Percentiles rank a stretch among this genome's conserved stretches.
Evolutionary conservation across 257 asterid genomes (phyloP).

Genomic region (Avicennia marina): DNA sequence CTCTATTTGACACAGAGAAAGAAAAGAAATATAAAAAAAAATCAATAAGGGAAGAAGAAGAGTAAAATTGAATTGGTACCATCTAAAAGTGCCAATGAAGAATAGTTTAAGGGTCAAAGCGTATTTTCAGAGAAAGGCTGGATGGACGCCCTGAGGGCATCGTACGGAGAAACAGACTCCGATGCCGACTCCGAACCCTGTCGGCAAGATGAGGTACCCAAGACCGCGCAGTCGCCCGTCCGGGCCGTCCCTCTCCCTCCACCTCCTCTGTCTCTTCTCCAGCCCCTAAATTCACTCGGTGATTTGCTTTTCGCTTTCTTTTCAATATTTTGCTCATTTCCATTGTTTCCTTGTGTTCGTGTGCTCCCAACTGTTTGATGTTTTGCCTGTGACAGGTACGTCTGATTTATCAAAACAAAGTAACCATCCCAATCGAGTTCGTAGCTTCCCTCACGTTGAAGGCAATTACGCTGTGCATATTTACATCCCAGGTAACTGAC

Average conservation of each 20-base stretch:
- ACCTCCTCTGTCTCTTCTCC: slow-evolving; percentile 71
- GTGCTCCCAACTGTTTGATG: slow-evolving; percentile 32
- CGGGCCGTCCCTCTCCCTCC: slow-evolving; percentile 52
- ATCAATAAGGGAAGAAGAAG: too few relatives aligned
- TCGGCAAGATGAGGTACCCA: slow-evolving; percentile 22
- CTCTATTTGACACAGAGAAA: too few relatives aligned
- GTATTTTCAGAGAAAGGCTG: not conserved
- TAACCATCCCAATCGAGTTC: slow-evolving; percentile 48
- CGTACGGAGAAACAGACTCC: slow-evolving; percentile 68
- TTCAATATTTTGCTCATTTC: too few relatives aligned
- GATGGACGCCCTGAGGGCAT: slow-evolving; percentile 84
- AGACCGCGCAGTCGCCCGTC: slow-evolving; percentile 21
- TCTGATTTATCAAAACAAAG: slow-evolving; percentile 30
- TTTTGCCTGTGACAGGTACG: slow-evolving; percentile 40
- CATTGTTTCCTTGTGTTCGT: too few relatives aligned
- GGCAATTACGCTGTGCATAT: slow-evolving; percentile 93
- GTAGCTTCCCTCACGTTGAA: slow-evolving; percentile 82
- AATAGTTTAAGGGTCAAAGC: not conserved
- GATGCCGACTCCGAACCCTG: slow-evolving; percentile 49
- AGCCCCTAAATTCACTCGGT: slow-evolving; percentile 57
- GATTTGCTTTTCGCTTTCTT: not conserved
- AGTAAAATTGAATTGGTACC: too few relatives aligned
- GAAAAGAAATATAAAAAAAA: too few relatives aligned
- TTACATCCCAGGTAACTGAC: slow-evolving; percentile 79
- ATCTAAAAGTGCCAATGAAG: too few relatives aligned